Conservation (phyloP, 2,329 filamentous ascomycete species). For the Pyrenophora teres region DNA sequence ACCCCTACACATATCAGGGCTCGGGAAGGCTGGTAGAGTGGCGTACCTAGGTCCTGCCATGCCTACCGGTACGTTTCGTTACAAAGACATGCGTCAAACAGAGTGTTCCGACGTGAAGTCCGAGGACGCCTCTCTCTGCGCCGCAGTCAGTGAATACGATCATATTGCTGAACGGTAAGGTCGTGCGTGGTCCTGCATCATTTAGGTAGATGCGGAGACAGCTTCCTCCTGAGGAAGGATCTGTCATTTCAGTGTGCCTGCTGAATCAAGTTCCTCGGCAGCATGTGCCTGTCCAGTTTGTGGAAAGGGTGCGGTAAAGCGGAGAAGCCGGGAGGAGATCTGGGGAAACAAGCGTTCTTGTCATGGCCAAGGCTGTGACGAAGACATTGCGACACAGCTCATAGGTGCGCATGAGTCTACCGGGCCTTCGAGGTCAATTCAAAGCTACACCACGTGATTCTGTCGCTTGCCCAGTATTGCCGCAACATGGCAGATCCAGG, state of each 20-base stretch:
- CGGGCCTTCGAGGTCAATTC: not conserved
- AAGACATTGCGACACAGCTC: not conserved
- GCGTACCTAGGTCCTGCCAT: slow-evolving; percentile 2
- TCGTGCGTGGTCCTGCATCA: slow-evolving; percentile 14
- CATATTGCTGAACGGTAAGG: slow-evolving; percentile 1
- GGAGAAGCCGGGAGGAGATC: slow-evolving; percentile 11
- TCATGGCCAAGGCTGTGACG: not conserved
- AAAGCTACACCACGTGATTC: not conserved
- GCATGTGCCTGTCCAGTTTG: slow-evolving; percentile 9
- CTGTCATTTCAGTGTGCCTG: slow-evolving; percentile 20
- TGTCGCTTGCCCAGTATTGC: not conserved
- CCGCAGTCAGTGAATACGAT: not conserved
- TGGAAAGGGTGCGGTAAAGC: not conserved
- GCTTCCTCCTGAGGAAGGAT: slow-evolving; percentile 9
- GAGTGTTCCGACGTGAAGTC: too few species aligned
- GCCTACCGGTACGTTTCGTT: slow-evolving; percentile 10
- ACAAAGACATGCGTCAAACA: not conserved
- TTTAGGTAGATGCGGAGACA: slow-evolving; percentile 4
- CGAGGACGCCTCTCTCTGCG: too few species aligned
- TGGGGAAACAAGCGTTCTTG: slow-evolving; percentile 14
- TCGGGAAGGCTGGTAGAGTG: slow-evolving; percentile 2
- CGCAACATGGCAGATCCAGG: not conserved
- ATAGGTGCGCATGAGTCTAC: not conserved
- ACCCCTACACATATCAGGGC: slow-evolving; percentile 10
- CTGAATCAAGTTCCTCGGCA: slow-evolving; percentile 12